Evolutionary conservation across 176 grass and related monocot genomes (phyloP), one percentile per base, ranked within the genome.

Genomic region (Puccinellia tenuiflora): DNA sequence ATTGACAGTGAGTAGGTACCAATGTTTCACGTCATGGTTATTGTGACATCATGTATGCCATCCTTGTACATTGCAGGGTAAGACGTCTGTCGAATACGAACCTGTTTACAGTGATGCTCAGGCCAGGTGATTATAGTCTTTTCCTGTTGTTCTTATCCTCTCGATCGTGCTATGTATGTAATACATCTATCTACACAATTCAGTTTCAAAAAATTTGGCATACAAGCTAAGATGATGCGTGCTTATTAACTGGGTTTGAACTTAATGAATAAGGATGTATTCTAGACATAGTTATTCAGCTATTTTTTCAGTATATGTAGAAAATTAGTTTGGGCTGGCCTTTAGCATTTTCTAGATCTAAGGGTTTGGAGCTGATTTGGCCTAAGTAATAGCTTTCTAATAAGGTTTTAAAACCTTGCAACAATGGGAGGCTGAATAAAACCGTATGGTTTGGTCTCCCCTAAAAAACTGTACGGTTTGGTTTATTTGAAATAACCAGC

Each of bases 101-200:
- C 88, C 95, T 79, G 85, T 93, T 37, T 93, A 93, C 60, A 98
- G 92, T 88, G 95, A 95, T 90, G 82, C 82, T 40, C 67, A 86
- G 86, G 88, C 92, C 62, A 95, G 90, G 95, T 98, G 56, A 92
- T 74, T 88, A 71, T 71, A 82, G n/a, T 16, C 70, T 74, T 9
- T 56, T 50, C 68, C 43, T 93, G 51, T 30, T 69, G 22, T 68
- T 81, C 9, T 53, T 10, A 18, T 78, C 39, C 30, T 79, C 82
- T 43, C 9, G 38, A 52, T 38, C 46, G 25, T 85, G 29, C 8
- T 60, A 74, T 79, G 14, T 56, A 63, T 31, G 31, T 63, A 63
- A 77, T 77, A 13, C 37, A 37, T 73, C 20, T 45, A 26, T 42
- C 12, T 83, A 21, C 31, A 34, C 25, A 74, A 30, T 78, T 48